phyloP scores from a whole-genome alignment of 768 basidiomycete species.

The Epithele typhae region DNA sequence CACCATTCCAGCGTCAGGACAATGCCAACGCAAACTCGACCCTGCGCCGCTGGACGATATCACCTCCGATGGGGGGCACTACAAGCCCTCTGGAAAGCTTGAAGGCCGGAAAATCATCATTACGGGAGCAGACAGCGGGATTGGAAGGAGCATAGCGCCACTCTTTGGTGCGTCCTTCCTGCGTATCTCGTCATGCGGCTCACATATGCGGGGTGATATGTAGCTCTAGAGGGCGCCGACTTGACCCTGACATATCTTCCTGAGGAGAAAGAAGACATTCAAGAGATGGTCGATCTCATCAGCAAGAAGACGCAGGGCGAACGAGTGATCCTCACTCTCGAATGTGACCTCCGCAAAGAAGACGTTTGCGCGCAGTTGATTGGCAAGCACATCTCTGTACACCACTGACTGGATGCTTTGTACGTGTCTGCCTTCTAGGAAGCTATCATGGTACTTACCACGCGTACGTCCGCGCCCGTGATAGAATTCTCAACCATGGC shows the following conservation, averaged over 20 bases:
- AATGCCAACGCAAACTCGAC: constrained; percentile 26
- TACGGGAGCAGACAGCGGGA: constrained; percentile 49
- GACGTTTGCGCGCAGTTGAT: constrained; percentile 34
- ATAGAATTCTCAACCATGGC: constrained; percentile 42
- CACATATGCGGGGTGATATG: too few relatives aligned
- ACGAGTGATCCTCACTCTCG: constrained; percentile 32
- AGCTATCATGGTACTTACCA: too few relatives aligned
- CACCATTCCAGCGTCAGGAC: constrained; percentile 27
- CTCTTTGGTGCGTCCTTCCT: constrained; percentile 29
- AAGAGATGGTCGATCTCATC: constrained; percentile 34
- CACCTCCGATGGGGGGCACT: constrained; percentile 39
- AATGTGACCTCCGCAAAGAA: constrained; percentile 37
- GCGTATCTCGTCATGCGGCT: too few relatives aligned
- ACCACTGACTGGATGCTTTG: constrained; percentile 36
- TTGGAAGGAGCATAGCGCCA: constrained; percentile 40
- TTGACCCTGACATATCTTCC: constrained; percentile 27
- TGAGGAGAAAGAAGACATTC: constrained; percentile 38
- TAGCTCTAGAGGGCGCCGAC: constrained; percentile 34
- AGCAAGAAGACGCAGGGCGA: constrained; percentile 33
- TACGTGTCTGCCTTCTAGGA: constrained; percentile 16
- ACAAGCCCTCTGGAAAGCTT: constrained; percentile 43
- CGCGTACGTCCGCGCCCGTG: background rate
- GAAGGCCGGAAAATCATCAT: constrained; percentile 44
- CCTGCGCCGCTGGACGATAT: constrained; percentile 37
- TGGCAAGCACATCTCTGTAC: constrained; percentile 33